These are phyloP conservation scores for Xylaria telfairii DNA, from an alignment of 495 filamentous ascomycete genomes.

Conservation along the genomic window DNA sequence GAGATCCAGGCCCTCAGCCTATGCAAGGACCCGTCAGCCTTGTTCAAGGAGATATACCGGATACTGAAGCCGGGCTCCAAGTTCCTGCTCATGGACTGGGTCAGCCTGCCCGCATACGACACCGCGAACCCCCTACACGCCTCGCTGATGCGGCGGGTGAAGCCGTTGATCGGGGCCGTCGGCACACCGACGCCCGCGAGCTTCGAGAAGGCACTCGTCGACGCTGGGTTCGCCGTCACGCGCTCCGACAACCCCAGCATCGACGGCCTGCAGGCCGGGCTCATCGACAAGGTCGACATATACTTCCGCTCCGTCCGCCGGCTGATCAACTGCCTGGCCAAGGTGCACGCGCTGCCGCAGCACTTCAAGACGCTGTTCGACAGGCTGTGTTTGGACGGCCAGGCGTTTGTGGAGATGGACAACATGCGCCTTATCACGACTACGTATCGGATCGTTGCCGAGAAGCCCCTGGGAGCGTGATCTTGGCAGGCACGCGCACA, in stretches of 20 bases:
- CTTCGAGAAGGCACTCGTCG: slow-evolving; percentile 57
- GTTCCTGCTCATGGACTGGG: slow-evolving; percentile 66
- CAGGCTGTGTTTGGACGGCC: slow-evolving; percentile 64
- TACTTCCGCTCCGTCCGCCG: slow-evolving; percentile 65
- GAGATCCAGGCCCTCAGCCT: slow-evolving; percentile 68
- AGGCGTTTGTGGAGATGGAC: slow-evolving; percentile 70
- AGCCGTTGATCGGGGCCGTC: slow-evolving; percentile 68
- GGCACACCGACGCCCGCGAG: slow-evolving; percentile 64
- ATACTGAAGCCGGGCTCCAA: slow-evolving; percentile 64
- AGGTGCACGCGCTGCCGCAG: slow-evolving; percentile 56
- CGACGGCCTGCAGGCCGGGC: slow-evolving; percentile 62
- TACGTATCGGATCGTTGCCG: slow-evolving; percentile 66
- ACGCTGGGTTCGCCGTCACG: slow-evolving; percentile 60
- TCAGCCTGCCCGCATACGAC: slow-evolving; percentile 62
- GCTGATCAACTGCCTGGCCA: slow-evolving; percentile 60
- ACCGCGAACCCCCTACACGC: slow-evolving; percentile 59
- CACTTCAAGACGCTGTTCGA: slow-evolving; percentile 70
- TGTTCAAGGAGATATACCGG: slow-evolving; percentile 63
- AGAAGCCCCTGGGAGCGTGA: slow-evolving; percentile 52
- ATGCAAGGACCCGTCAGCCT: slow-evolving; percentile 59
- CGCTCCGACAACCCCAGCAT: slow-evolving; percentile 64
- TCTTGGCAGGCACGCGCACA: neutral
- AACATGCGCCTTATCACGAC: slow-evolving; percentile 64
- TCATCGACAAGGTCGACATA: slow-evolving; percentile 65
- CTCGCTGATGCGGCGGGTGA: slow-evolving; percentile 65